phyloP scores from a whole-genome alignment of 208 protist species.

The Willaertia magna region DNA sequence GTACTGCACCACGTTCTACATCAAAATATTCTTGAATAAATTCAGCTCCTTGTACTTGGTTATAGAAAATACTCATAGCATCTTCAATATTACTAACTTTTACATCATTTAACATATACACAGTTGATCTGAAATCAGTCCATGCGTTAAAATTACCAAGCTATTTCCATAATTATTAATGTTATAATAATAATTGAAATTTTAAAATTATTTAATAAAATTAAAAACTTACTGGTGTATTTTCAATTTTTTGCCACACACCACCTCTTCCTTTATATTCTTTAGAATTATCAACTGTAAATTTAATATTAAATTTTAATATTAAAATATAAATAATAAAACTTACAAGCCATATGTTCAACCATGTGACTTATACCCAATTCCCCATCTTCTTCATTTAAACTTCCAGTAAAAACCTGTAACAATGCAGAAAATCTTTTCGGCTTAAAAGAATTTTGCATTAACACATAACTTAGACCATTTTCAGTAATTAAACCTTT shows the following conservation, averaged over 20 bases:
- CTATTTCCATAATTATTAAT: no score
- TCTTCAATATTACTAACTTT: not conserved
- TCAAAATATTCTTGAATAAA: not conserved
- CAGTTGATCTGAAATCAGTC: not conserved
- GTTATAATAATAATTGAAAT: no score
- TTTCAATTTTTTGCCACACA: not conserved
- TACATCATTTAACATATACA: not conserved
- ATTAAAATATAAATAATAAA: no score
- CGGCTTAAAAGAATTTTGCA: not conserved
- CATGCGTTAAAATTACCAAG: not conserved
- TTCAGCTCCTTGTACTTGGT: not conserved
- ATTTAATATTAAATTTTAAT: no score
- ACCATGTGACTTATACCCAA: conserved; percentile 6
- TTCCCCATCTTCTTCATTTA: conserved; percentile 1
- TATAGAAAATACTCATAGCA: not conserved
- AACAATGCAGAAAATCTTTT: not conserved
- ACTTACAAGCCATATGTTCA: conserved; percentile 19
- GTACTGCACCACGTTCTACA: conserved; percentile 9
- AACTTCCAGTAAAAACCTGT: not conserved
- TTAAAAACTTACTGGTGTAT: no score
- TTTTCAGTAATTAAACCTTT: not conserved
- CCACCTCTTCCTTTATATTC: conserved; percentile 12
- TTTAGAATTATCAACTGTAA: conserved; percentile 9
- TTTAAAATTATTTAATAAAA: no score
- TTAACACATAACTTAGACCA: not conserved